Conservation (phyloP, 2,329 filamentous ascomycete species). For the Magnaporthales sp. region DNA sequence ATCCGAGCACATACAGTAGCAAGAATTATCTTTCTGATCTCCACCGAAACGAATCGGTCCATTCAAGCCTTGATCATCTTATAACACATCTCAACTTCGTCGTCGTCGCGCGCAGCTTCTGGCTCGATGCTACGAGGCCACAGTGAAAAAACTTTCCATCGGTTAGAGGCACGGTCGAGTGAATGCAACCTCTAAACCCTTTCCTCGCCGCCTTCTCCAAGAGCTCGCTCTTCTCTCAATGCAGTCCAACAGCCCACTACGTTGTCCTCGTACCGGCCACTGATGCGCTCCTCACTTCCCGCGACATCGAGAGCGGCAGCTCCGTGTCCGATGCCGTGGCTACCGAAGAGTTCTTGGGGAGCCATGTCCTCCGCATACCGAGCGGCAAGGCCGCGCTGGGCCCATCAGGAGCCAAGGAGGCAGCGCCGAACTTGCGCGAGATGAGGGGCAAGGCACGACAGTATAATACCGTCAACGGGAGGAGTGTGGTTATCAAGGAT, state of each 20-base stretch:
- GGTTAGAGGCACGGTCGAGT: constrained; percentile 14
- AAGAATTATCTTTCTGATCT: neutral
- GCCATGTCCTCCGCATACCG: constrained; percentile 88
- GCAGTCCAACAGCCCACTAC: constrained; percentile 83
- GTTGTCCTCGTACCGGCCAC: constrained; percentile 90
- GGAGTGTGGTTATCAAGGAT: constrained; percentile 92
- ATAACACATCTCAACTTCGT: neutral
- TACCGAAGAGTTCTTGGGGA: constrained; percentile 90
- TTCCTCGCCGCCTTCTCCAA: constrained; percentile 98
- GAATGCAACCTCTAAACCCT: constrained; percentile 98
- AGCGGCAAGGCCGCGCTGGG: constrained; percentile 30
- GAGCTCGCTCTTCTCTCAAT: constrained; percentile 86
- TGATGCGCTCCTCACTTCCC: constrained; percentile 79
- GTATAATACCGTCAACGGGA: constrained; percentile 84
- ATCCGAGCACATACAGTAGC: too few species aligned
- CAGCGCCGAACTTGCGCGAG: constrained; percentile 63
- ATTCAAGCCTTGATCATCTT: neutral
- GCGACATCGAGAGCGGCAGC: constrained; percentile 77
- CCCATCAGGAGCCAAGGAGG: constrained; percentile 46
- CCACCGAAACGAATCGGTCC: neutral
- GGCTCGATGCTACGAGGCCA: neutral
- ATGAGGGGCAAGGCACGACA: constrained; percentile 88
- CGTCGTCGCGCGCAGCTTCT: neutral
- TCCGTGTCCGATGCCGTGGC: constrained; percentile 71
- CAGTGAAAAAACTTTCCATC: neutral